Evolutionary conservation across 345 rosid species (phyloP).

Genomic region (Clarkia xantiana): DNA sequence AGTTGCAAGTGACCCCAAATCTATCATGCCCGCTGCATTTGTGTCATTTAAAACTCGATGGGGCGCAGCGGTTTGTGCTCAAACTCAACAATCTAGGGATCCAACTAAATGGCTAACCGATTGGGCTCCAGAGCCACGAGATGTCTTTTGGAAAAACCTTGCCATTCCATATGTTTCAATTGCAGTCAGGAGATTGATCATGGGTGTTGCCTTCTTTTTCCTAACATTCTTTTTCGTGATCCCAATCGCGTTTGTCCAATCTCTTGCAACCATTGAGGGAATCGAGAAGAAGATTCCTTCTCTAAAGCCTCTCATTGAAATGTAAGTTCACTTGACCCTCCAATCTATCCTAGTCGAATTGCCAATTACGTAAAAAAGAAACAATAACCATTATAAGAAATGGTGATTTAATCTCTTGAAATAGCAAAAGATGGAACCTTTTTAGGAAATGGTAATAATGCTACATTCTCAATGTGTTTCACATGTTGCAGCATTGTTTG

Average conservation of each 20-base stretch:
- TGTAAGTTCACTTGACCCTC: conserved; percentile 27
- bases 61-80: conserved; percentile 98
- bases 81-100: conserved; percentile 75
- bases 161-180: conserved; percentile 82
- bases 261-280: conserved; percentile 77
- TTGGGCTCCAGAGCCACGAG: conserved; percentile 97
- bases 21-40: conserved; percentile 86
- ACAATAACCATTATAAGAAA: no score
- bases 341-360: conserved; percentile 1
- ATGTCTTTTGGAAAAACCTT: conserved; percentile 76
- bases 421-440: no score
- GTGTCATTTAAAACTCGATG: conserved; percentile 91
- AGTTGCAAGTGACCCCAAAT: conserved; percentile 54
- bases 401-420: no score
- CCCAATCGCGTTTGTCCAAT: conserved; percentile 81
- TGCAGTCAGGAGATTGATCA: conserved; percentile 49
- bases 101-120: conserved; percentile 89
- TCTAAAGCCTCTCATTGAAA: conserved; percentile 46
- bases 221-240: conserved; percentile 91
- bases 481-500: no score
- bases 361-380: no score
- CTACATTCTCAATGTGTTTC: no score
- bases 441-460: no score
- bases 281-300: conserved; percentile 60
- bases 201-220: conserved; percentile 76